These are phyloP conservation scores for Yamadazyma atlantica DNA, from an alignment of 1,139 yeast species.

Conservation along the genomic window DNA sequence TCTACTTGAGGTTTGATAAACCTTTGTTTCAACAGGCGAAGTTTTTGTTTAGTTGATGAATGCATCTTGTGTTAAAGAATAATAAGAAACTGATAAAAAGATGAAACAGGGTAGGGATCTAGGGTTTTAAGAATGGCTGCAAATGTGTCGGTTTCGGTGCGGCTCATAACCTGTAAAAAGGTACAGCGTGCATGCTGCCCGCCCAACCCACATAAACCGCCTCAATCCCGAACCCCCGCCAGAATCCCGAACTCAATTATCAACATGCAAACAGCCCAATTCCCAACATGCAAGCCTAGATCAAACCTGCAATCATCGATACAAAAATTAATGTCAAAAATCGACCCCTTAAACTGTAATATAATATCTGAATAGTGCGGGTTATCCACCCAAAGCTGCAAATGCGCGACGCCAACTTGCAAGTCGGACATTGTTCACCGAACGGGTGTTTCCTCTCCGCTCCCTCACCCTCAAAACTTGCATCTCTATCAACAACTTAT, in stretches of 20 bases:
- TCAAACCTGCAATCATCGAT: background rate
- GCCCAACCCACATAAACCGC: too few relatives aligned
- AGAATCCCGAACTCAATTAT: too few relatives aligned
- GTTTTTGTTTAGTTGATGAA: background rate
- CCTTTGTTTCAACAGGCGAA: conserved; percentile 11
- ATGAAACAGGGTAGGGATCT: too few relatives aligned
- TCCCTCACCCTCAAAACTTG: background rate
- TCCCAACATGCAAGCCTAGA: too few relatives aligned
- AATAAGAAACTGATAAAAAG: background rate
- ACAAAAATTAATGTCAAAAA: too few relatives aligned
- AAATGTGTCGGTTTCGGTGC: background rate
- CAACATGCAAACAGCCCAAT: too few relatives aligned
- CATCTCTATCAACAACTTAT: too few relatives aligned
- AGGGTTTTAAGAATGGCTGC: conserved; percentile 1
- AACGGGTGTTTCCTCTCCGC: conserved; percentile 10
- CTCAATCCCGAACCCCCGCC: too few relatives aligned
- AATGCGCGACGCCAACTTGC: too few relatives aligned
- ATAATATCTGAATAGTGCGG: too few relatives aligned
- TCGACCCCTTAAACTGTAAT: too few relatives aligned
- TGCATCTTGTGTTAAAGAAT: too few relatives aligned
- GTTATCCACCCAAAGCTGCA: background rate
- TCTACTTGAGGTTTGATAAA: conserved; percentile 5
- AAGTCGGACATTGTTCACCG: conserved; percentile 7
- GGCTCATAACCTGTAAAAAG: background rate
- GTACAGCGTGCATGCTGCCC: background rate